Percentiles rank a stretch among this genome's conserved stretches.
phyloP scores from a whole-genome alignment of 768 basidiomycete species.

The Tephrocybe sp. region DNA sequence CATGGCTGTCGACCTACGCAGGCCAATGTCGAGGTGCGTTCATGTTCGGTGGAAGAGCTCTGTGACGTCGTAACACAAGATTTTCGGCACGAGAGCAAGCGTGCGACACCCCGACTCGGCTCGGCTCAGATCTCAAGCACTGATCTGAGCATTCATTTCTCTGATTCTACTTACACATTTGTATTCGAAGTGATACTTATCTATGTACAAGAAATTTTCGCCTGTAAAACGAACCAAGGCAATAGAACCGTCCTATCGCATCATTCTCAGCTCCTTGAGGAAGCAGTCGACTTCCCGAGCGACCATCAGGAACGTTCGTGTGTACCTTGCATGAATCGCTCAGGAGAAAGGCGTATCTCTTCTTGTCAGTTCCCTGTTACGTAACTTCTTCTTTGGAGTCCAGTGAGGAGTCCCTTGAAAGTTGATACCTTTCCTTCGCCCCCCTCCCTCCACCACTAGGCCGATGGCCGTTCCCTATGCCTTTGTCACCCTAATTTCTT shows the following conservation, averaged over 20 bases:
- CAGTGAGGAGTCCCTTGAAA: constrained; percentile 1
- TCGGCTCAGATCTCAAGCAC: too few relatives aligned
- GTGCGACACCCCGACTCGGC: too few relatives aligned
- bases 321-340: neutral
- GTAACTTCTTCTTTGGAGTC: constrained; percentile 15
- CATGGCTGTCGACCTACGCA: constrained; percentile 9
- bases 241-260: too few relatives aligned
- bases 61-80: constrained; percentile 11
- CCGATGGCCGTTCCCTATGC: constrained; percentile 71
- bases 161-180: too few relatives aligned
- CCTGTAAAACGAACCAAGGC: too few relatives aligned
- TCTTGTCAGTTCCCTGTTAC: constrained; percentile 6
- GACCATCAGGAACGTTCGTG: neutral
- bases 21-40: neutral
- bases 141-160: too few relatives aligned
- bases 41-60: neutral
- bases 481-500: constrained; percentile 91
- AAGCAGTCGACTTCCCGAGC: too few relatives aligned
- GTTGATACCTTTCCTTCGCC: constrained; percentile 9
- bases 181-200: neutral
- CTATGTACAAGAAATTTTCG: neutral
- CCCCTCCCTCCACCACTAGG: constrained; percentile 23
- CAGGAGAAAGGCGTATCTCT: neutral
- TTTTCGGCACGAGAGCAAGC: neutral
- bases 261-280: too few relatives aligned